Base-by-base conservation (phyloP, 805 yeast genomes). In the Hanseniaspora thailandica region DNA sequence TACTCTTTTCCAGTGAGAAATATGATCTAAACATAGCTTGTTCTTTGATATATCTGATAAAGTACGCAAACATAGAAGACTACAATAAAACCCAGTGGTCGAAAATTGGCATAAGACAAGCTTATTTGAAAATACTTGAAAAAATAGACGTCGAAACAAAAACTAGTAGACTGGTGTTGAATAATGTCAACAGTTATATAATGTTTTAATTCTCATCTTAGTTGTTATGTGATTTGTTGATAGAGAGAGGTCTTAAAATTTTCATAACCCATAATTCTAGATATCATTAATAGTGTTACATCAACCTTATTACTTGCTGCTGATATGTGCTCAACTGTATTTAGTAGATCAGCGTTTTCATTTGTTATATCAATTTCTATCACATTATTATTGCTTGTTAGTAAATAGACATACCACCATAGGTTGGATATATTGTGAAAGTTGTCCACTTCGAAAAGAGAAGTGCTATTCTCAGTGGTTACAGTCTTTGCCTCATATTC, bases 371-470 rank as follows among this genome's bases (percentile, higher is more conserved):
- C 5, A 31, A 5, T 4, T 9, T 28, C 17, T 5, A 28, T 17
- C 4, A 9, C 23, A 9, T 26, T 8, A 19, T n/a, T 22, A 20
- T 5, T 26, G 17, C 28, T n/a, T 26, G 54, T 50, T 13, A 50
- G 25, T 15, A 43, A 10, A n/a, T 43, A 50, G 13, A 50, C 36
- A 22, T 50, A 50, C 54, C 54, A 43, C 54, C 54, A 50, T 26
- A 50, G 12, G 13, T 34, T 43, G 23, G 47, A 35, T 20, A 22
- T 34, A 31, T 50, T 50, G 38, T 50, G 54, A 30, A 50, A 50
- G 38, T 50, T 35, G 34, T 50, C 54, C 20, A 33, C 20, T 35
- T 50, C 44, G 19, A 50, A 43, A 6, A 50, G 30, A 17, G n/a
- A n/a, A 7, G 26, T 30, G 23, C 15, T 19, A 5, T 26, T 13